Base-by-base conservation (phyloP, 148 eudicot genomes). In the Arbutus unedo region DNA sequence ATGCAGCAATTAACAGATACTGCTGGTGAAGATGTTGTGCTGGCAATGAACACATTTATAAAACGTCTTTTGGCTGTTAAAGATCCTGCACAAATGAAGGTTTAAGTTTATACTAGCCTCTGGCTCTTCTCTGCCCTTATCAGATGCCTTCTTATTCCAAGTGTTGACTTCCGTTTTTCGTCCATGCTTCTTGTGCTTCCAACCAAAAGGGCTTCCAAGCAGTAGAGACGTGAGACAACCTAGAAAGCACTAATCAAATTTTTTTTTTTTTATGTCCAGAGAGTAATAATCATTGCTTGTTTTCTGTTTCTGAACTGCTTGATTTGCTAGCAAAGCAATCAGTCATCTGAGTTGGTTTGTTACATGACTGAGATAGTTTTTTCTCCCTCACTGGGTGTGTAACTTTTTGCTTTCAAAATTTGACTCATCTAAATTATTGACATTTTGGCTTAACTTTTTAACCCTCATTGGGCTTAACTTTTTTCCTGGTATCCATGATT, bases 41-140 rank as follows among this genome's bases (percentile, higher is more conserved):
- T 91, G 83, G 98, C 97, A 73, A 94, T 94, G 97, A 90, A 93
- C 81, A 91, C 97, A 51, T 94, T 94, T 86, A 93, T 91, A 72
- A 93, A 91, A 76, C 93, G 98, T 51, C 88, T 93, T 38, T 83
- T 93, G 90, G 93, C 93, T 67, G 93, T 91, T 86, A 87, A 96
- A 74, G 98, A 94, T 91, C 93, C 98, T 86, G 89, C 77, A 21
- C 91, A 93, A 82, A 93, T 94, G 96, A 93, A 94, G 98, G 98
- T 91, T 49, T 76, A 44, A n/a, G 53, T 56, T 72, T 21, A 31
- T 31, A 62, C 77, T 41, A 23, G 10, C 14, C 6, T 66, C 43
- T 51, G 50, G 49, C 67, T 51, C 21, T 60, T 73, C 8, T 78
- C 21, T 10, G 21, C 23, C 76, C 23, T 66, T 71, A 10, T 68